A percentile compares a stretch with the other conserved stretches of the same genome.
Conservation (phyloP, 116 monocot species). For the Papilionanthe hybrid region DNA sequence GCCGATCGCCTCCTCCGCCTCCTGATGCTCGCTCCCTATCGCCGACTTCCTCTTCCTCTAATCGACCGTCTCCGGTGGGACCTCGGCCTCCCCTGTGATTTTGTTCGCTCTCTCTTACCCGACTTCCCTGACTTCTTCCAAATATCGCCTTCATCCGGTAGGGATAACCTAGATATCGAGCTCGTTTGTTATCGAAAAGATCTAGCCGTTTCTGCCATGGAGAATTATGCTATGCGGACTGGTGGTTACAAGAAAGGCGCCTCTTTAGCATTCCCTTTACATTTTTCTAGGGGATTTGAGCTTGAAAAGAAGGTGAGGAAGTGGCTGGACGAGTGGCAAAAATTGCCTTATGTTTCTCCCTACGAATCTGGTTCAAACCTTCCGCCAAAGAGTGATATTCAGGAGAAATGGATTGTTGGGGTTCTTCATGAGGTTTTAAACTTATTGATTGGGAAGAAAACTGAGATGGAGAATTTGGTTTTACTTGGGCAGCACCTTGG, state of each 20-base stretch:
- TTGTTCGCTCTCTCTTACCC: constrained; percentile 48
- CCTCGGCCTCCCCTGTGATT: constrained; percentile 72
- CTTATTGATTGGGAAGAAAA: constrained; percentile 67
- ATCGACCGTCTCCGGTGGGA: constrained; percentile 61
- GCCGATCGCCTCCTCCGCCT: constrained; percentile 77
- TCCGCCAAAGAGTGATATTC: constrained; percentile 34
- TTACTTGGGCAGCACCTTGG: constrained; percentile 49
- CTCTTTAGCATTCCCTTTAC: constrained; percentile 49
- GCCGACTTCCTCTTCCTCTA: constrained; percentile 48
- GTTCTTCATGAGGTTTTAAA: constrained; percentile 71
- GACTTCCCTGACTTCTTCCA: constrained; percentile 81
- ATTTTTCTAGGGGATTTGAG: constrained; percentile 58
- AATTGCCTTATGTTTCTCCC: constrained; percentile 73
- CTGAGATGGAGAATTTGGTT: constrained; percentile 55
- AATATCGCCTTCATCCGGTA: constrained; percentile 20
- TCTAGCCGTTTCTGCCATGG: constrained; percentile 64
- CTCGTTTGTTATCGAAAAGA: constrained; percentile 67
- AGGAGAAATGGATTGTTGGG: constrained; percentile 80
- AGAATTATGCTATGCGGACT: constrained; percentile 33
- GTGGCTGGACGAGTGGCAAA: constrained; percentile 49
- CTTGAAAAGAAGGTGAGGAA: constrained; percentile 76
- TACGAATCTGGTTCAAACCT: constrained; percentile 61
- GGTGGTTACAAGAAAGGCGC: constrained; percentile 56
- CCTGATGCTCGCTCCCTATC: constrained; percentile 63
- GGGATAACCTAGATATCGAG: constrained; percentile 44